A percentile compares a stretch with the other conserved stretches of the same genome.
These are phyloP conservation scores for Ilex asprella DNA, from an alignment of 257 asterid species.

Conservation along the genomic window DNA sequence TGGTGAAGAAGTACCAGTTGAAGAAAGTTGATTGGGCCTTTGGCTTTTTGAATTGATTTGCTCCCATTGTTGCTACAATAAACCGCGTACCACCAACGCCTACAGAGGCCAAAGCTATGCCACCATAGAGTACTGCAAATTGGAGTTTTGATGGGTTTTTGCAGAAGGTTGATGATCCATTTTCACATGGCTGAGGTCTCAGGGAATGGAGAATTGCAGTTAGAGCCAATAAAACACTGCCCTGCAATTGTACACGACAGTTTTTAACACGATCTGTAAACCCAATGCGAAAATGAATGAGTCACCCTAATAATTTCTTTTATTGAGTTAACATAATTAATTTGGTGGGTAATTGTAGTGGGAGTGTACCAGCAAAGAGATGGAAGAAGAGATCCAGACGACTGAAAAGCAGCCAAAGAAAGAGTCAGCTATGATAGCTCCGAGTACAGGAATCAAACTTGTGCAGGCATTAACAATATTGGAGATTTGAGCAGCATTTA, in stretches of 20 bases:
- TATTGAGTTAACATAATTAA: too few relatives aligned
- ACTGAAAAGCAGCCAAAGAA: conserved; percentile 39
- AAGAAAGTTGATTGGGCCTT: conserved; percentile 29
- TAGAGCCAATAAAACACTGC: conserved; percentile 27
- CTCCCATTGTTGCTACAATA: conserved; percentile 45
- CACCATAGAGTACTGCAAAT: conserved; percentile 37
- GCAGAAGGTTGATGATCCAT: conserved; percentile 29
- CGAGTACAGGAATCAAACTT: conserved; percentile 32
- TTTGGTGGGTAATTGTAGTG: too few relatives aligned
- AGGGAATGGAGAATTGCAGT: conserved; percentile 28
- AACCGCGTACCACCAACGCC: conserved; percentile 56
- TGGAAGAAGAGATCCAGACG: conserved; percentile 39
- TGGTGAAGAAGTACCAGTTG: conserved; percentile 36
- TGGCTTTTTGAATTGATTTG: conserved; percentile 30
- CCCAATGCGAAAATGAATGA: too few relatives aligned
- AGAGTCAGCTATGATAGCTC: conserved; percentile 47
- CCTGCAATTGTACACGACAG: conserved; percentile 20
- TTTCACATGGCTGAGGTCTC: conserved; percentile 35
- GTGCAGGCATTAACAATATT: conserved; percentile 27
- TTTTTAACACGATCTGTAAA: too few relatives aligned
- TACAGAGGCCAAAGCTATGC: conserved; percentile 38
- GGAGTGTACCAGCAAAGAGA: conserved; percentile 34
- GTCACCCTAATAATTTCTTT: too few relatives aligned
- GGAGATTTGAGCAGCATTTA: conserved; percentile 32
- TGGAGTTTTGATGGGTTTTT: conserved; percentile 40